phyloP scores from a whole-genome alignment of 106 monocot genomes.

The Dendrobium catenatum region DNA sequence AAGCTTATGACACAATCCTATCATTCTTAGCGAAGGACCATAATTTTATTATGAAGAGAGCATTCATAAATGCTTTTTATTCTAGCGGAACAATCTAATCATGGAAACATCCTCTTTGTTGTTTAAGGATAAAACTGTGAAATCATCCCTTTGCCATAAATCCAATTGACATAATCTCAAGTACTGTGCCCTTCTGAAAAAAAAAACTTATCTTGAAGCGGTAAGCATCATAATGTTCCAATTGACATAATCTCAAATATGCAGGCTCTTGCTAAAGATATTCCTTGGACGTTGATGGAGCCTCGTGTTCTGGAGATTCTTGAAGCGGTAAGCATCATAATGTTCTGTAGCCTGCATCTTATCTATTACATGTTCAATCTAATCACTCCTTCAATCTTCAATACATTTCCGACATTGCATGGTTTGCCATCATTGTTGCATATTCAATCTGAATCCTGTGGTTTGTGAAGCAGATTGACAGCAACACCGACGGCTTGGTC shows the following conservation, averaged over 20 bases:
- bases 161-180: too few species aligned
- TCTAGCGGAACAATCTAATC: too few species aligned
- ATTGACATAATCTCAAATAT: background rate
- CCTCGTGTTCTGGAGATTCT: constrained; percentile 73
- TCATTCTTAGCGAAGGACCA: too few species aligned
- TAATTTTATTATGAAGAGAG: too few species aligned
- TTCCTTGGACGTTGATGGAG: constrained; percentile 78
- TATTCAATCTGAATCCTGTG: background rate
- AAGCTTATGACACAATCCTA: too few species aligned
- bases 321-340: constrained; percentile 43
- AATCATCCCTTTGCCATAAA: too few species aligned
- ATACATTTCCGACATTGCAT: too few species aligned
- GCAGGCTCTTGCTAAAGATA: constrained; percentile 82
- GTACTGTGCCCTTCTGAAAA: too few species aligned
- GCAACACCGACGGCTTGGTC: constrained; percentile 90
- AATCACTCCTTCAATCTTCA: background rate
- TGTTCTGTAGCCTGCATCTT: background rate
- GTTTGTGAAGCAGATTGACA: constrained; percentile 61
- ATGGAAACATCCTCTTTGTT: background rate
- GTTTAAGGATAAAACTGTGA: too few species aligned
- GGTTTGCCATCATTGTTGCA: background rate
- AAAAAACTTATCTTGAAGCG: too few species aligned
- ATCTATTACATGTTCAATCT: background rate
- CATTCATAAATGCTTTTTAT: too few species aligned
- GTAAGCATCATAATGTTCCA: too few species aligned